phyloP scores from a whole-genome alignment of 1,284 basidiomycete genomes.

The Coriolopsis trogii region DNA sequence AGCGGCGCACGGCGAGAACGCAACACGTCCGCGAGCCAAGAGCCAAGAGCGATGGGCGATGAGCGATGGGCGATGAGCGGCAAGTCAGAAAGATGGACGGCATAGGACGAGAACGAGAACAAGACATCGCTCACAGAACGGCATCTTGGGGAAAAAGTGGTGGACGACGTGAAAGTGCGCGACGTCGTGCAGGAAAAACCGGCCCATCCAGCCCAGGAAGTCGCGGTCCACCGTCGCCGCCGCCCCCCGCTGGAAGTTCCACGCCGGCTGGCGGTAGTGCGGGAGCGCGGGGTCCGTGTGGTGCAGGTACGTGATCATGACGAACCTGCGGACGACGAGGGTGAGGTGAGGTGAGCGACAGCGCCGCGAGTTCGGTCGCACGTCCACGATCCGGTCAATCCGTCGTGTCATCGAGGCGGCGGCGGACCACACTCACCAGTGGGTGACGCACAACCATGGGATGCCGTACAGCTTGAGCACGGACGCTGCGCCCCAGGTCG shows the following conservation, averaged over 20 bases:
- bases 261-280: slow-evolving; percentile 45
- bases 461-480: slow-evolving; percentile 59
- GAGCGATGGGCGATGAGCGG: too few species aligned
- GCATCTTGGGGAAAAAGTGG: slow-evolving; percentile 41
- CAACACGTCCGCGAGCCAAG: too few species aligned
- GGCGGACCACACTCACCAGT: slow-evolving; percentile 44
- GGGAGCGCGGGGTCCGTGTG: slow-evolving; percentile 44
- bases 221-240: slow-evolving; percentile 58
- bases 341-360: not conserved
- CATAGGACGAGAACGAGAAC: too few species aligned
- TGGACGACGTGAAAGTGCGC: slow-evolving; percentile 47
- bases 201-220: slow-evolving; percentile 52
- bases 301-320: slow-evolving; percentile 45
- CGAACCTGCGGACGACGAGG: too few species aligned
- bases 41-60: too few species aligned
- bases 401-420: not conserved
- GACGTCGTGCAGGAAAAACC: slow-evolving; percentile 47
- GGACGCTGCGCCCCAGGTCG: slow-evolving; percentile 38
- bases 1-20: too few species aligned
- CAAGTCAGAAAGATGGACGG: too few species aligned
- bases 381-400: too few species aligned
- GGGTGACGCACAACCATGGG: slow-evolving; percentile 58
- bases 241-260: slow-evolving; percentile 60
- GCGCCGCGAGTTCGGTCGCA: not conserved
- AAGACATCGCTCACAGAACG: slow-evolving; percentile 34